A percentile compares a stretch with the other conserved stretches of the same genome.
Conservation (phyloP, 2,329 filamentous ascomycete genomes). For the Epichloe gansuensis region DNA sequence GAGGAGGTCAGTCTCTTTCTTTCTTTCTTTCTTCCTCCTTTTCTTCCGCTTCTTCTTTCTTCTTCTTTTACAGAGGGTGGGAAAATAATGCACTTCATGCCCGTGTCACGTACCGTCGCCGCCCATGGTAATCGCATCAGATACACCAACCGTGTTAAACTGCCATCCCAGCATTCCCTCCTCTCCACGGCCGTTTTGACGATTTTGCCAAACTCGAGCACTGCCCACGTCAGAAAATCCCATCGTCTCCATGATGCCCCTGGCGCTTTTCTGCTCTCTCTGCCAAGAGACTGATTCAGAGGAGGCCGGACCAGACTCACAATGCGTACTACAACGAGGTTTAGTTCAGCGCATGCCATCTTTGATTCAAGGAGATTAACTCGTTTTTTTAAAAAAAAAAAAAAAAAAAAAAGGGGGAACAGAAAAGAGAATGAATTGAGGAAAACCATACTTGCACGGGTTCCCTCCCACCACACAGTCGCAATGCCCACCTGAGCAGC, state of each 20-base stretch:
- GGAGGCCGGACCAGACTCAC: slow-evolving; percentile 18
- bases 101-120: slow-evolving; percentile 53
- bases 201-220: slow-evolving; percentile 77
- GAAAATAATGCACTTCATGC: no score
- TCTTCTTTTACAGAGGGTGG: no score
- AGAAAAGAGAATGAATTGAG: not conserved
- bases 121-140: slow-evolving; percentile 92
- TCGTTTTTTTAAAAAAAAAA: no score
- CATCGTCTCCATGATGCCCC: not conserved
- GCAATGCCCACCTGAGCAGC: slow-evolving; percentile 84
- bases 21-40: no score
- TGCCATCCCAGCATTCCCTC: slow-evolving; percentile 88
- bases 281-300: not conserved
- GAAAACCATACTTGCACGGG: slow-evolving; percentile 67
- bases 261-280: not conserved
- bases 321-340: slow-evolving; percentile 24
- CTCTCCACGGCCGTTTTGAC: slow-evolving; percentile 73
- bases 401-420: rapidly evolving
- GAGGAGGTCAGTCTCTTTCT: not conserved
- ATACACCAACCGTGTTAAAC: slow-evolving; percentile 82
- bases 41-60: no score
- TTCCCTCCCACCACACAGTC: slow-evolving; percentile 98
- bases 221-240: slow-evolving; percentile 25
- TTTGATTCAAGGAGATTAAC: no score
- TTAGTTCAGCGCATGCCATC: not conserved